A percentile compares a stretch with the other conserved stretches of the same genome.
phyloP scores from a whole-genome alignment of 495 filamentous ascomycete genomes.

The Hypoxylon fuscum region DNA sequence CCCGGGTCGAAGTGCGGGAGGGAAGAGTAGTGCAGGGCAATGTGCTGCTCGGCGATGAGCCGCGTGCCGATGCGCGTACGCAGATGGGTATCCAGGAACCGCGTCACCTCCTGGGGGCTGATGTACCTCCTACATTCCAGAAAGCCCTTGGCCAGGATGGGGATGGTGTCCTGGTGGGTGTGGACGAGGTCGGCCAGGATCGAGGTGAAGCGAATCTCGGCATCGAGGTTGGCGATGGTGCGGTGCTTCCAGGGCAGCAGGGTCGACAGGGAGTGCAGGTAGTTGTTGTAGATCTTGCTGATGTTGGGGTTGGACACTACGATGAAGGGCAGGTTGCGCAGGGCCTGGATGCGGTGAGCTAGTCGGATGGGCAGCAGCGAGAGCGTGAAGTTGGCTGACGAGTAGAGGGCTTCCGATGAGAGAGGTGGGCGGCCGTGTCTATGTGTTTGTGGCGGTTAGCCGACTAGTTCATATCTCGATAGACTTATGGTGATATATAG shows the following conservation, averaged over 20 bases:
- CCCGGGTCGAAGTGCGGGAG: conserved; percentile 68
- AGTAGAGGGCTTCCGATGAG: conserved; percentile 77
- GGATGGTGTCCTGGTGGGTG: conserved; percentile 93
- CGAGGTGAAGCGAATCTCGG: conserved; percentile 88
- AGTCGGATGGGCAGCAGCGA: conserved; percentile 92
- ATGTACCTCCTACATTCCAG: conserved; percentile 92
- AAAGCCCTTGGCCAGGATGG: conserved; percentile 89
- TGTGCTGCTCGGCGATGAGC: conserved; percentile 94
- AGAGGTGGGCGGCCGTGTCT: conserved; percentile 93
- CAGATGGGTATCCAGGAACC: conserved; percentile 92
- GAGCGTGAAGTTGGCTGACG: conserved; percentile 93
- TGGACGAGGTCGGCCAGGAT: conserved; percentile 93
- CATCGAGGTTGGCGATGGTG: conserved; percentile 81
- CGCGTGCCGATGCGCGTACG: conserved; percentile 93
- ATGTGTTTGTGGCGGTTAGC: conserved; percentile 9
- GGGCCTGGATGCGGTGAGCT: conserved; percentile 88
- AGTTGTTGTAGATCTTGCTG: conserved; percentile 91
- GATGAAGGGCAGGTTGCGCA: conserved; percentile 95
- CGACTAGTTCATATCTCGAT: background rate
- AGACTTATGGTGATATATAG: too few relatives aligned
- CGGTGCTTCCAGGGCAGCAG: conserved; percentile 80
- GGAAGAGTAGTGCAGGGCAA: conserved; percentile 87
- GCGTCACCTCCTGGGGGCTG: conserved; percentile 77
- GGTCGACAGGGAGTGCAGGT: conserved; percentile 88
- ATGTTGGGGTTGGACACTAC: conserved; percentile 96